phyloP scores from a whole-genome alignment of 257 asterid species.

The Lavandula angustifolia region DNA sequence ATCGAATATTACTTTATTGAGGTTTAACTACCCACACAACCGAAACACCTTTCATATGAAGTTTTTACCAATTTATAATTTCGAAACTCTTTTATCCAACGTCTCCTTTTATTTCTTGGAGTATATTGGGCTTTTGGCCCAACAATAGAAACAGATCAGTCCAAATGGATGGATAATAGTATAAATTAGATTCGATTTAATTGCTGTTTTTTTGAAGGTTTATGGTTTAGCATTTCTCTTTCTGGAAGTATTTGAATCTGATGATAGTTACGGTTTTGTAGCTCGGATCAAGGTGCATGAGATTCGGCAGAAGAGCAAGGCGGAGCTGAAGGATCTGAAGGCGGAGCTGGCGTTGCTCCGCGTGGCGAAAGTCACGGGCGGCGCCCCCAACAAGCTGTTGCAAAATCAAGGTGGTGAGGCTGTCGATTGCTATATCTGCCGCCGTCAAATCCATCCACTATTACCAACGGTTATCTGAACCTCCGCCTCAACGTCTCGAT shows the following conservation, averaged over 20 bases:
- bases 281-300: slow-evolving; percentile 73
- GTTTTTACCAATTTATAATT: too few species aligned
- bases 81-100: too few species aligned
- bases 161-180: neutral
- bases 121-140: slow-evolving; percentile 7
- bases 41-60: too few species aligned
- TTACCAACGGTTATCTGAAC: too few species aligned
- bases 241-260: neutral
- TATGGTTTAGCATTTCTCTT: too few species aligned
- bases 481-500: too few species aligned
- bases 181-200: neutral
- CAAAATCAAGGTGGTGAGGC: slow-evolving; percentile 32
- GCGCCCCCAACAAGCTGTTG: slow-evolving; percentile 70
- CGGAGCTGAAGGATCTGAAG: slow-evolving; percentile 59
- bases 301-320: slow-evolving; percentile 56
- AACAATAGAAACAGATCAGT: neutral
- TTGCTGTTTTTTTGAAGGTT: neutral
- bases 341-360: slow-evolving; percentile 59
- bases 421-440: too few species aligned
- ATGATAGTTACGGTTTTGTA: slow-evolving; percentile 14
- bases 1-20: too few species aligned
- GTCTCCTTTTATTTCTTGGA: too few species aligned
- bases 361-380: slow-evolving; percentile 64
- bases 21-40: too few species aligned
- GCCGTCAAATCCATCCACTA: too few species aligned